Base-by-base conservation (phyloP, 2,329 filamentous ascomycete species). In the Tolypocladium pustulatum region DNA sequence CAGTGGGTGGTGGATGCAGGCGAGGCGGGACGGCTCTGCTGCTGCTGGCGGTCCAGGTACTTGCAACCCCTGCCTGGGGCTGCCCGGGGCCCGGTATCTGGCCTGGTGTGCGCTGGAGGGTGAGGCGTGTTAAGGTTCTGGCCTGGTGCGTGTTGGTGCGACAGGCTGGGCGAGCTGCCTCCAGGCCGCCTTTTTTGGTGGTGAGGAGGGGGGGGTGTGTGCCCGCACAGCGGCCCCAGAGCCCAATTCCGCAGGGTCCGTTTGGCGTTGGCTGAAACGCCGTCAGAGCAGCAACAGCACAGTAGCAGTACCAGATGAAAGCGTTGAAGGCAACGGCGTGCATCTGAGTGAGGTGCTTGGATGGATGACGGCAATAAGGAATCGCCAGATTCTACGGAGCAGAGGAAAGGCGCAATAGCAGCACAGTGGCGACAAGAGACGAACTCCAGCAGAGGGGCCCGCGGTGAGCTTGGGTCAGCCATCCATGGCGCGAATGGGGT, bases 181-280 rank as follows among this genome's bases (percentile, higher is more conserved):
- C 49, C 27, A 32, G 27, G 27, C 49, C 49, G 27, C 20, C 49
- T n/a, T 52, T n/a, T 52, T 10, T n/a, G 15, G 46, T 49, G 27
- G 46, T 51, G 46, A 30, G 46, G 13, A 27, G 6, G 27, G 49
- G 27, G 49, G 49, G 27, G 49, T 9, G 49, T 34, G 54, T 43
- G 54, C 25, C 27, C 12, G 49, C 5, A 27, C 36, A 36, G 56
- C 56, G 25, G 56, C 49, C 38, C 56, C 56, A 54, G 56, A 57
- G 56, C 56, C 49, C 53, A 54, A 54, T 40, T 53, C 36, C 49
- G 49, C 53, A 12, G 36, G 4, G 46, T 43, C 25, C 22, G 22
- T 57, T 41, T 51, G 25, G 60, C 62, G 61, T 57, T 59, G 60
- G 62, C 62, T 63, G 62, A 63, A 63, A 62, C 62, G 58, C 55